A percentile compares a stretch with the other conserved stretches of the same genome.
Conservation (phyloP, 78 protist species). For the Reticulomyxa filosa region DNA sequence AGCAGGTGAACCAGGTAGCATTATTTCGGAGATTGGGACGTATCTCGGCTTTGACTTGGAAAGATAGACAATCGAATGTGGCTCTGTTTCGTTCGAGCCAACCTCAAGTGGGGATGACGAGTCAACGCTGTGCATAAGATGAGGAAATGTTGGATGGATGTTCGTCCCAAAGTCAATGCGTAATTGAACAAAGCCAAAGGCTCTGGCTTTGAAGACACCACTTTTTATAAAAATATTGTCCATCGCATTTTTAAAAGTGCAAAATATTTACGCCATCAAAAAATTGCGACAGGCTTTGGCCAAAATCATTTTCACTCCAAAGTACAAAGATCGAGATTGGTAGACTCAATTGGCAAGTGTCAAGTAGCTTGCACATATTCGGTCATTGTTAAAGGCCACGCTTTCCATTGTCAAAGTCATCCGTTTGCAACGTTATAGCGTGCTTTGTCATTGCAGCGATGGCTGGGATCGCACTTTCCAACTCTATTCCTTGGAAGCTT, state of each 20-base stretch:
- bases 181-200: background rate
- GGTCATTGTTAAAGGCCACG: background rate
- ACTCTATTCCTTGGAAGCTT: conserved; percentile 32
- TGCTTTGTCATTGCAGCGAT: conserved; percentile 34
- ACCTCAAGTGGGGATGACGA: background rate
- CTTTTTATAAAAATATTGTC: too few species aligned
- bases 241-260: too few species aligned
- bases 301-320: too few species aligned
- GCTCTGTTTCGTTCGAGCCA: background rate
- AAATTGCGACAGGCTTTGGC: too few species aligned
- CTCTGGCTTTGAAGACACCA: too few species aligned
- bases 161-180: background rate
- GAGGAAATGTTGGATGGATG: background rate
- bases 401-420: background rate
- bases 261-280: too few species aligned
- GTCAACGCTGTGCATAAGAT: background rate
- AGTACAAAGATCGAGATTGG: too few species aligned
- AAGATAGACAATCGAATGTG: background rate
- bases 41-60: background rate
- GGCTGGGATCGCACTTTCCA: conserved; percentile 79
- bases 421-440: conserved; percentile 23
- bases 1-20: background rate
- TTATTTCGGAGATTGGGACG: background rate
- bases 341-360: background rate
- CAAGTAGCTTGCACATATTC: background rate